Base-by-base conservation (phyloP, 2,329 filamentous ascomycete genomes). In the Colletotrichum camelliae region DNA sequence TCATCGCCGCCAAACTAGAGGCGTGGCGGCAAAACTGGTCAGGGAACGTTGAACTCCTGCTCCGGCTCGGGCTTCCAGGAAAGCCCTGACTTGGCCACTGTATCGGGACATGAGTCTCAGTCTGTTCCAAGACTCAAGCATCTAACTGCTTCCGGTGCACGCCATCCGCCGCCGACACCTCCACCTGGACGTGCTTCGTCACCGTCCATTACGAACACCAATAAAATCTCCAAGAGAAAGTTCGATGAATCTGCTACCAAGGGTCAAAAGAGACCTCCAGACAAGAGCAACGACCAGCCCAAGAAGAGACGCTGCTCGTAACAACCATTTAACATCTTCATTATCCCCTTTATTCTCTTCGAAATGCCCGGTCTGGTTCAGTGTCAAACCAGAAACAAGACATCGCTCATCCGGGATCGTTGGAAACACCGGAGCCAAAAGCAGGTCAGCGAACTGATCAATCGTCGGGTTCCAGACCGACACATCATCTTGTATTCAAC, bases 1-100 rank as follows among this genome's bases (percentile, higher is more conserved):
- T 91, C 90, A 1, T 91, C 90, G 18, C 90, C 90, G 21, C 88
- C 88, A 48, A 62, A 74, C 71, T 76, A 76, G 70, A 37, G 60
- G 65, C 16, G 29, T 67, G 74, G 60, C 13, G 61, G 66, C 55
- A 37, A 48, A 21, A n/a, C 66, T 16, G 65, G 71, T n/a, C 16
- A n/a, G 10, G 29, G 16, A 18, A n/a, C 57, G 16, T 16, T 31
- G n/a, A 60, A 18, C 15, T 29, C 39, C 24, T 1, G 21, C 31
- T 43, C 65, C 21, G 33, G n/a, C 13, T 35, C 43, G 15, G 43
- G 13, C 29, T 16, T 24, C 29, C 21, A 8, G 29, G 8, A 29
- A 5, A 48, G n/a, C 21, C 60, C 52, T 13, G 33, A 0, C 33
- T 33, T 35, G 8, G 61, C 29, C 5, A 18, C 61, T 7, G 61